These are phyloP conservation scores for Geotrichum cucujoidarum DNA, from an alignment of 1,139 yeast genomes.

Conservation along the genomic window DNA sequence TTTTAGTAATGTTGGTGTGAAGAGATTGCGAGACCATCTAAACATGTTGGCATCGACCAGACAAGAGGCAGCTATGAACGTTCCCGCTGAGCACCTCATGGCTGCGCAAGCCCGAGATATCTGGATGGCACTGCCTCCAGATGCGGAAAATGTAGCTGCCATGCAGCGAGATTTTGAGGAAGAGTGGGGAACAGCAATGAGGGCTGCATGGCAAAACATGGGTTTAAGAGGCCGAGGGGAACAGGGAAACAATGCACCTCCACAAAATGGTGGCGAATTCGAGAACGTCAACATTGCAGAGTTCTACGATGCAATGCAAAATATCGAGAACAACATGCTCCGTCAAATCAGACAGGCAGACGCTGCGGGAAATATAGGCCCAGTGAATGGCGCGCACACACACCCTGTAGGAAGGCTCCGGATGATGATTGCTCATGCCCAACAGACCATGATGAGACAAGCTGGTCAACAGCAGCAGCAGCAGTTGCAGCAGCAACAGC, in stretches of 20 bases:
- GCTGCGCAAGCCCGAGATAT: too few species aligned
- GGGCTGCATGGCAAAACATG: not conserved
- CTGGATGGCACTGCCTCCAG: too few species aligned
- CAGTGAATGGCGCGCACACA: conserved; percentile 4
- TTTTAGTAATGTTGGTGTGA: conserved; percentile 86
- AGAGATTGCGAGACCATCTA: conserved; percentile 60
- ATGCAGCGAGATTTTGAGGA: not conserved
- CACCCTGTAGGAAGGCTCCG: not conserved
- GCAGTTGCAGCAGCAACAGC: not conserved
- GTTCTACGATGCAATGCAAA: not conserved
- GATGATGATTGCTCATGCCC: conserved; percentile 4
- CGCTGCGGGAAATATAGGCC: not conserved
- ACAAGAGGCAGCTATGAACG: not conserved
- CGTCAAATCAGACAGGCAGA: not conserved
- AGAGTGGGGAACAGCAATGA: not conserved
- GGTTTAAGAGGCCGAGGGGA: not conserved
- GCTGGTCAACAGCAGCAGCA: not conserved
- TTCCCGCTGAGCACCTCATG: too few species aligned
- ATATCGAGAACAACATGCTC: not conserved
- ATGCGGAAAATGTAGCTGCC: not conserved
- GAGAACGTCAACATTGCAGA: not conserved
- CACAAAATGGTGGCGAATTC: too few species aligned
- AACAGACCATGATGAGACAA: not conserved
- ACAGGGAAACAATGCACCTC: not conserved
- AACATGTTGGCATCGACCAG: conserved; percentile 27